These are phyloP conservation scores for Paraphoma chrysanthemicola DNA, from an alignment of 2,329 filamentous ascomycete genomes.

Conservation along the genomic window DNA sequence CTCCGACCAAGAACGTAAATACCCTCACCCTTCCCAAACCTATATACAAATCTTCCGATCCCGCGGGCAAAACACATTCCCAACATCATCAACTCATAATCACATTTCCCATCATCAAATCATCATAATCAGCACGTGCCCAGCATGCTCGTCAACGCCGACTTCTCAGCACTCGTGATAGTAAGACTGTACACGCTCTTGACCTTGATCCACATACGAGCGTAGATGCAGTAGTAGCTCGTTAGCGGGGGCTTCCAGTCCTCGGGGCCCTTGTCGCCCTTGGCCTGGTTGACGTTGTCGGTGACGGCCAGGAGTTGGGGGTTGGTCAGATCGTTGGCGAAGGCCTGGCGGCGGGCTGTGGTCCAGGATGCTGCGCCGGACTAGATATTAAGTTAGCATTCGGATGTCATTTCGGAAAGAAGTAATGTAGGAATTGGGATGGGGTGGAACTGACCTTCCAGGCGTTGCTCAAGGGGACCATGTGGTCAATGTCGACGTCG, in stretches of 20 bases:
- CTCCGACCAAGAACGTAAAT: no score
- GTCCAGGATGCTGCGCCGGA: conserved; percentile 78
- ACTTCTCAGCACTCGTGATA: conserved; percentile 75
- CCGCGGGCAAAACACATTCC: no score
- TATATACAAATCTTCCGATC: no score
- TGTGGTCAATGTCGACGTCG: conserved; percentile 82
- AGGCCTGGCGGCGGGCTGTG: conserved; percentile 67
- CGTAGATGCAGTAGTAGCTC: conserved; percentile 79
- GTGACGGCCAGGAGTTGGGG: conserved; percentile 84
- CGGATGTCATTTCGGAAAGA: not conserved
- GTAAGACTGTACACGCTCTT: conserved; percentile 75
- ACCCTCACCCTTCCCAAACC: no score
- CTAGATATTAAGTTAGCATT: conserved; percentile 26
- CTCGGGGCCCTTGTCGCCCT: conserved; percentile 77
- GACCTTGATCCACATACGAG: conserved; percentile 77
- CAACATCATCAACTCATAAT: no score
- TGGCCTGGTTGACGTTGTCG: conserved; percentile 74
- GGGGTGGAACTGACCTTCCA: conserved; percentile 65
- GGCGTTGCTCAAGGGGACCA: conserved; percentile 81
- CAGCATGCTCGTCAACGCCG: conserved; percentile 70
- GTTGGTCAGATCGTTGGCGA: conserved; percentile 78
- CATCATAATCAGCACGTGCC: conserved; percentile 61
- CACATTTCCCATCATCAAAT: no score
- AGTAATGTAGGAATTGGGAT: not conserved
- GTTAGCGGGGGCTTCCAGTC: conserved; percentile 70